Conservation (phyloP, 1,284 basidiomycete species). For the Malassezia restricta region DNA sequence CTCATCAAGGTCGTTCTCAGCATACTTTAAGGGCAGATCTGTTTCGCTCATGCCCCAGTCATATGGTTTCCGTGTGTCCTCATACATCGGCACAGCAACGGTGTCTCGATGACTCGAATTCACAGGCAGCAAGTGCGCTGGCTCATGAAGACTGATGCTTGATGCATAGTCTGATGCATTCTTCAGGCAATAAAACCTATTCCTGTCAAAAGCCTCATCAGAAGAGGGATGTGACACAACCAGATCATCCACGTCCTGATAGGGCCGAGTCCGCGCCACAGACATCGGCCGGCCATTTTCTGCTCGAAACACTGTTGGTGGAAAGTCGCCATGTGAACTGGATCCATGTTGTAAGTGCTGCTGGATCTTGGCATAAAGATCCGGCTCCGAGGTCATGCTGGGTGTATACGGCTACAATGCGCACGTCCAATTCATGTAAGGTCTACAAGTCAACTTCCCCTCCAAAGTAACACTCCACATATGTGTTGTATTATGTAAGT, state of each 20-base stretch:
- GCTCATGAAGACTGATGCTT: not conserved
- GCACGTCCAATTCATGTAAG: too few species aligned
- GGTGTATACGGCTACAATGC: too few species aligned
- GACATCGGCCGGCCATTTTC: too few species aligned
- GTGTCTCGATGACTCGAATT: not conserved
- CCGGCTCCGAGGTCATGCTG: not conserved
- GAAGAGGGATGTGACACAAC: not conserved
- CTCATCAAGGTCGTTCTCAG: slow-evolving; percentile 34
- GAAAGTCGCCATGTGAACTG: too few species aligned
- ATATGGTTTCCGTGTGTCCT: not conserved
- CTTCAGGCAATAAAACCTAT: not conserved
- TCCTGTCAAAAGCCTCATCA: not conserved
- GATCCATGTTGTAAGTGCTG: not conserved
- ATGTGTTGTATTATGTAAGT: too few species aligned
- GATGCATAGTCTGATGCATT: not conserved
- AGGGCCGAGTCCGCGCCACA: too few species aligned
- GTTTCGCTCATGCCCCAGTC: slow-evolving; percentile 19
- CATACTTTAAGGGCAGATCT: slow-evolving; percentile 24
- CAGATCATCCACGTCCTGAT: not conserved
- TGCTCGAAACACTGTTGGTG: too few species aligned
- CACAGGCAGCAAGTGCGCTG: not conserved
- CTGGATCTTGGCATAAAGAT: not conserved
- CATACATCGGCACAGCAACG: not conserved
- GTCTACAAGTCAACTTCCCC: too few species aligned
- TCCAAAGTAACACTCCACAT: too few species aligned